These are phyloP conservation scores for Cyclotella atomus DNA, from an alignment of 108 stramenopile species.

Conservation along the genomic window DNA sequence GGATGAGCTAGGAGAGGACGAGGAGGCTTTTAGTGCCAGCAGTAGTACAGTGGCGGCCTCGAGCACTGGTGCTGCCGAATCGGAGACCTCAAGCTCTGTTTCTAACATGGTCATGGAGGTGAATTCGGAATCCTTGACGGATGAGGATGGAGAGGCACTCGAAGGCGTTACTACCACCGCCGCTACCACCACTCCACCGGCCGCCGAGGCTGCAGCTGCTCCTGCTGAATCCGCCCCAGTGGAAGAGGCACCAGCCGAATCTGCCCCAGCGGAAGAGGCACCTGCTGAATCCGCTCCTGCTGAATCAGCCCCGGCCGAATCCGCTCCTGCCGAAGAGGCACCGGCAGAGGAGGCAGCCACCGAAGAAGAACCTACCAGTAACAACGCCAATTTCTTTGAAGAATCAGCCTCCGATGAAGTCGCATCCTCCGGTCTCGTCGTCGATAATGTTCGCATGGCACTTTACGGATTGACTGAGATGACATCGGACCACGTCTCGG, in stretches of 20 bases:
- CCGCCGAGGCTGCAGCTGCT: neutral
- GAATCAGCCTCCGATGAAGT: neutral
- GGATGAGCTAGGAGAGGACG: no score
- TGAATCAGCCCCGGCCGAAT: neutral
- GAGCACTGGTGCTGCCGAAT: neutral
- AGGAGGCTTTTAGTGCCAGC: no score
- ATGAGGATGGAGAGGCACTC: neutral
- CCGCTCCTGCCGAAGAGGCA: neutral
- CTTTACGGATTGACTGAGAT: slow-evolving; percentile 31
- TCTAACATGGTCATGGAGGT: neutral
- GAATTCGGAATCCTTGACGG: neutral
- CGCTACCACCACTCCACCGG: neutral
- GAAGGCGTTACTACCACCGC: neutral
- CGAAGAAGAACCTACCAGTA: neutral
- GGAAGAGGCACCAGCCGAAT: neutral
- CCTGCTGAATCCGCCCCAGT: neutral
- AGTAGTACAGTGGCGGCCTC: neutral
- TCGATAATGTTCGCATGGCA: slow-evolving; percentile 43
- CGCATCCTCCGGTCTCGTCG: slow-evolving; percentile 8
- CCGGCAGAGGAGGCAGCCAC: neutral
- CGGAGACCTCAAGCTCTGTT: neutral
- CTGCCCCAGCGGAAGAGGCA: slow-evolving; percentile 1
- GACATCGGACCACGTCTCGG: slow-evolving; percentile 17
- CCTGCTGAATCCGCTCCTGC: neutral
- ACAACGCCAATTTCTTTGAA: slow-evolving; percentile 5